These are phyloP conservation scores for Cutaneotrichosporon cyanovorans DNA, from an alignment of 1,284 basidiomycete genomes.

Conservation along the genomic window DNA sequence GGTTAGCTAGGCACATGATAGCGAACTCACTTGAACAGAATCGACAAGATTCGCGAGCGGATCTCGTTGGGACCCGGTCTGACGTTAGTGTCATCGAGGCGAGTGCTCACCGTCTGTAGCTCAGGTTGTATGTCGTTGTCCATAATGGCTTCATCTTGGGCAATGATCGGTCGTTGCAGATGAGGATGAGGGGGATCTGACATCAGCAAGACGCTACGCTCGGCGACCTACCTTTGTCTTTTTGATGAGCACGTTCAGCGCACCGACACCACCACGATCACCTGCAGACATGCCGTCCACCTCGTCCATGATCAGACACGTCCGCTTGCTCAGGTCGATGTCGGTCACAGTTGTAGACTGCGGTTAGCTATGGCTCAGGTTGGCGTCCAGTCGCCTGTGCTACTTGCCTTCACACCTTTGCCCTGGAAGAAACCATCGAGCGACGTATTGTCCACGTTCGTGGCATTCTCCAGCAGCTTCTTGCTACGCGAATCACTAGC, in stretches of 20 bases:
- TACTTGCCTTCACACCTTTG: constrained; percentile 49
- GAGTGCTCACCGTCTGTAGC: constrained; percentile 61
- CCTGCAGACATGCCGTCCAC: constrained; percentile 99
- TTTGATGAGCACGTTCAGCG: constrained; percentile 83
- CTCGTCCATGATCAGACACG: constrained; percentile 97
- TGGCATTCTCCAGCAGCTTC: constrained; percentile 88
- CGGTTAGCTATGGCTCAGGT: not conserved
- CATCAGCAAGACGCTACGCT: not conserved
- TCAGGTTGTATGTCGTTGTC: constrained; percentile 64
- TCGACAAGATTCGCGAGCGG: constrained; percentile 78
- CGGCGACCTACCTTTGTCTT: constrained; percentile 65
- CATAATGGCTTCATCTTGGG: constrained; percentile 87
- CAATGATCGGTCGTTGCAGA: constrained; percentile 81
- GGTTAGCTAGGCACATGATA: not conserved
- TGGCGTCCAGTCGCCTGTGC: no score
- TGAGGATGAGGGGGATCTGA: constrained; percentile 93
- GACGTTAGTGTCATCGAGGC: constrained; percentile 3
- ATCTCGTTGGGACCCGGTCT: constrained; percentile 69
- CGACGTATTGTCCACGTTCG: constrained; percentile 79
- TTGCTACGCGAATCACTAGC: constrained; percentile 94
- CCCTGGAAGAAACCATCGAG: constrained; percentile 80
- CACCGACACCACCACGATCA: constrained; percentile 91
- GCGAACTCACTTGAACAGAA: constrained; percentile 68
- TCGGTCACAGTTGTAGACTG: constrained; percentile 62
- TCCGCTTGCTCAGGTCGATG: constrained; percentile 65